Conservation (phyloP, 331 rosid species). For the Rosa hybrid region DNA sequence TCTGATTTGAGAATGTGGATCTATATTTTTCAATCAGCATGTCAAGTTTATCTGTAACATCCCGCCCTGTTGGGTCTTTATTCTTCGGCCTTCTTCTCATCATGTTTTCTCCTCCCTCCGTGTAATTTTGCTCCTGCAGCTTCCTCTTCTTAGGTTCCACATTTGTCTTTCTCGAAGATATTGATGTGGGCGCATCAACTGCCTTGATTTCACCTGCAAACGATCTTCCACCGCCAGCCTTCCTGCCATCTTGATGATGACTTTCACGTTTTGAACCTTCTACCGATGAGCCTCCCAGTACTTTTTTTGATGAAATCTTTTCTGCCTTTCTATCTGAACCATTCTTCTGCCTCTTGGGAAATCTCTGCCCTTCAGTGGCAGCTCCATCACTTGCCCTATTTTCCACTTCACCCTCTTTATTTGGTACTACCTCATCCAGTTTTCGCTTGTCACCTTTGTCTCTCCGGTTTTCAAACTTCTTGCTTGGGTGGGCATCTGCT, state of each 20-base stretch:
- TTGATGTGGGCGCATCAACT: constrained; percentile 22
- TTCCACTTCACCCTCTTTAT: constrained; percentile 33
- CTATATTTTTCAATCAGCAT: constrained; percentile 81
- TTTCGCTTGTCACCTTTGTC: constrained; percentile 36
- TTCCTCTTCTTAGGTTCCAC: constrained; percentile 50
- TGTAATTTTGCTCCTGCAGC: constrained; percentile 41
- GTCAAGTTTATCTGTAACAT: constrained; percentile 78
- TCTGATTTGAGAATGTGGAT: constrained; percentile 60
- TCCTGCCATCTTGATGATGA: constrained; percentile 33
- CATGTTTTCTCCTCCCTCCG: constrained; percentile 32
- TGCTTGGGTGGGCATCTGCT: constrained; percentile 27
- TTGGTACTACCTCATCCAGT: constrained; percentile 27
- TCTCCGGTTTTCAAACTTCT: constrained; percentile 51
- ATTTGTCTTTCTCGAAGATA: constrained; percentile 29
- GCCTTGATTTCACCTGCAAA: constrained; percentile 21
- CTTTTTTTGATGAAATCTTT: constrained; percentile 21
- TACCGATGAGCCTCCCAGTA: constrained; percentile 22
- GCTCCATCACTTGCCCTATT: constrained; percentile 28
- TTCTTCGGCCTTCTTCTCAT: constrained; percentile 52
- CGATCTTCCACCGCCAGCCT: constrained; percentile 22
- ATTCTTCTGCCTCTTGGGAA: constrained; percentile 50
- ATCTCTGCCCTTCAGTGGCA: constrained; percentile 32
- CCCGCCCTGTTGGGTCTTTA: constrained; percentile 66
- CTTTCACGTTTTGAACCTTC: constrained; percentile 32
- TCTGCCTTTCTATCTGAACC: constrained; percentile 27